phyloP scores from a whole-genome alignment of 257 asterid species.

The Penstemon barbatus region DNA sequence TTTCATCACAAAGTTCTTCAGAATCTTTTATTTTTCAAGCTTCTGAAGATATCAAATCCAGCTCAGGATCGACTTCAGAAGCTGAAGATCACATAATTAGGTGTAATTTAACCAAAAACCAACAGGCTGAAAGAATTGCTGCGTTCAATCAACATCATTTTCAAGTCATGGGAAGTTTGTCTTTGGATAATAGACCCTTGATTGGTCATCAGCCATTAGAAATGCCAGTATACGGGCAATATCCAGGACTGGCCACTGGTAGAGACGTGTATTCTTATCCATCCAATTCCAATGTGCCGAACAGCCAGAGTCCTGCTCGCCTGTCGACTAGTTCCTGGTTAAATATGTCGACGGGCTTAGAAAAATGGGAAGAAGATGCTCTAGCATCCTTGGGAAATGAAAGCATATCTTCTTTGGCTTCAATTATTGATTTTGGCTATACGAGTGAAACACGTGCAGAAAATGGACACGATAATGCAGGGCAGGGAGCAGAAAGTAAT shows the following conservation, averaged over 20 bases:
- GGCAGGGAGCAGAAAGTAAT: slow-evolving; percentile 38
- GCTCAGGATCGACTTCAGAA: slow-evolving; percentile 73
- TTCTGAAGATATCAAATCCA: slow-evolving; percentile 56
- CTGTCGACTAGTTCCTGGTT: slow-evolving; percentile 38
- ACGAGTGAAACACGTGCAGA: slow-evolving; percentile 33
- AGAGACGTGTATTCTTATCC: slow-evolving; percentile 32
- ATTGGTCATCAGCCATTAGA: slow-evolving; percentile 43
- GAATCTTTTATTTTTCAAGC: slow-evolving; percentile 65
- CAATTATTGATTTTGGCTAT: slow-evolving; percentile 34
- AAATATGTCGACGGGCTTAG: slow-evolving; percentile 40
- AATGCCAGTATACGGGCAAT: slow-evolving; percentile 31
- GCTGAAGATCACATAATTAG: slow-evolving; percentile 51
- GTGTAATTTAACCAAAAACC: slow-evolving; percentile 42
- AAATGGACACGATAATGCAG: slow-evolving; percentile 28
- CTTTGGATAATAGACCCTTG: slow-evolving; percentile 28
- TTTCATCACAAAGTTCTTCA: slow-evolving; percentile 81
- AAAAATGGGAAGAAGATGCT: slow-evolving; percentile 43
- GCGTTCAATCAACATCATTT: slow-evolving; percentile 40
- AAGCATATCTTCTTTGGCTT: slow-evolving; percentile 40
- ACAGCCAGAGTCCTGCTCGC: slow-evolving; percentile 30
- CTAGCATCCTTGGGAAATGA: slow-evolving; percentile 39
- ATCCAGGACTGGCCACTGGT: slow-evolving; percentile 22
- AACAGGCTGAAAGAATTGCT: slow-evolving; percentile 36
- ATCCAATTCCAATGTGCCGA: slow-evolving; percentile 28
- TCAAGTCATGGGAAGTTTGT: slow-evolving; percentile 31